Evolutionary conservation across 2,329 filamentous ascomycete species (phyloP), one percentile per base, ranked within the genome.

Genomic region (Orbilia quercus): DNA sequence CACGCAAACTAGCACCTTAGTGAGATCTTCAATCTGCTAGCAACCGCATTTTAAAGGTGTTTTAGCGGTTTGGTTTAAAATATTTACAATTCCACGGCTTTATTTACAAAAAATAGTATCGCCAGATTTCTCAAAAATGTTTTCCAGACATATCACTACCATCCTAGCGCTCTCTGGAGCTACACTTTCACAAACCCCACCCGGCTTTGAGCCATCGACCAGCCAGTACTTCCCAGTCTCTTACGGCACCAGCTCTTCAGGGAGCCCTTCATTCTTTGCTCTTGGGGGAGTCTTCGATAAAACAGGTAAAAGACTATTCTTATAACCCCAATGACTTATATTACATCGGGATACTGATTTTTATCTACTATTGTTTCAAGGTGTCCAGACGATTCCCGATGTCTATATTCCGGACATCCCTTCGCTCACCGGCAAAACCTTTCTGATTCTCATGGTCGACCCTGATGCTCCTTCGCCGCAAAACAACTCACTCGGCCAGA

Each of bases 361-460:
- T 62, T 36, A 70, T 25, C 11, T 23, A 36, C 62, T 25, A 12
- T 23, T 11, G 4, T 50, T 31, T 20, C 1, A 16, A 72, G 67
- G 36, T 7, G 67, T 72, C 9, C 67, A 65, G 55, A 28, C 36
- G 12, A 57, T 28, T 12, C 69, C 69, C 11, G 50, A 47, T n/a
- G 48, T 73, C 16, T 73, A 55, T 18, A 42, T 73, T 11, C 60
- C 60, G 18, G 60, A 60, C 22, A 5, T n/a, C 0, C 28, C 69
- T 5, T 23, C 53, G 1, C 12, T 73, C 3, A 55, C 60, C 1
- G 55, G 55, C 4, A 45, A 73, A 31, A 73, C 69, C 11, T 73
- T 73, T 20, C 14, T 66, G 5, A n/a, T 73, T 22, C 47, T 73
- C 28, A 66, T 73, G 69, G 60, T 73, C n/a, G 69, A 73, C 18